Evolutionary conservation across 371 early-diverging fungal species (phyloP).

Genomic region (Saksenaea vasiformis): DNA sequence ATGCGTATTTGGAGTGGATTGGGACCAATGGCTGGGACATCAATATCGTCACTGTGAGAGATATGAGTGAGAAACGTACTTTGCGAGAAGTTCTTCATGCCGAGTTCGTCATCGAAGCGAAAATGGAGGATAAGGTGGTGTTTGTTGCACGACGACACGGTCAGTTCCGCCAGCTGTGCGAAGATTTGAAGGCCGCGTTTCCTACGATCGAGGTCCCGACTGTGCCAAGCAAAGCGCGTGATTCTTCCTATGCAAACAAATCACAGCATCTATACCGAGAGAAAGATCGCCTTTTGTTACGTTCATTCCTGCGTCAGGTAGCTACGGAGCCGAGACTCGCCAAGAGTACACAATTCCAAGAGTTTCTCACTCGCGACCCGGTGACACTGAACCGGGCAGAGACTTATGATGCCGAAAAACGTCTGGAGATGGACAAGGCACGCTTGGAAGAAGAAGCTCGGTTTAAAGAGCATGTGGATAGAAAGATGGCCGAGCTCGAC

Average conservation of each 20-base stretch:
- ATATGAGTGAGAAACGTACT: constrained; percentile 23
- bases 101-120: constrained; percentile 30
- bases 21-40: constrained; percentile 25
- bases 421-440: constrained; percentile 36
- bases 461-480: constrained; percentile 49
- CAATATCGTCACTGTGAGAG: constrained; percentile 31
- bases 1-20: constrained; percentile 27
- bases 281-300: constrained; percentile 53
- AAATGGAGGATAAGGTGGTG: constrained; percentile 12
- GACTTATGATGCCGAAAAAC: constrained; percentile 36
- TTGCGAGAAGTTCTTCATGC: constrained; percentile 30
- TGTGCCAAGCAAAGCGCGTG: constrained; percentile 30
- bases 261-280: constrained; percentile 34
- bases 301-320: constrained; percentile 44
- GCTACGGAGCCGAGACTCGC: constrained; percentile 37
- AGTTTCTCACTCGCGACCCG: constrained; percentile 48
- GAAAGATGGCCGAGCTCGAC: constrained; percentile 47
- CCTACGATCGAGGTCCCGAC: constrained; percentile 28
- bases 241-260: constrained; percentile 11
- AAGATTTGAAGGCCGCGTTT: constrained; percentile 26
- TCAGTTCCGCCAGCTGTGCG: constrained; percentile 26
- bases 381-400: constrained; percentile 39
- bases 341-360: constrained; percentile 27
- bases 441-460: constrained; percentile 43
- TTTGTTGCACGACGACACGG: constrained; percentile 38